Conservation (phyloP, 331 rosid genomes). For the Ulmus americana region DNA sequence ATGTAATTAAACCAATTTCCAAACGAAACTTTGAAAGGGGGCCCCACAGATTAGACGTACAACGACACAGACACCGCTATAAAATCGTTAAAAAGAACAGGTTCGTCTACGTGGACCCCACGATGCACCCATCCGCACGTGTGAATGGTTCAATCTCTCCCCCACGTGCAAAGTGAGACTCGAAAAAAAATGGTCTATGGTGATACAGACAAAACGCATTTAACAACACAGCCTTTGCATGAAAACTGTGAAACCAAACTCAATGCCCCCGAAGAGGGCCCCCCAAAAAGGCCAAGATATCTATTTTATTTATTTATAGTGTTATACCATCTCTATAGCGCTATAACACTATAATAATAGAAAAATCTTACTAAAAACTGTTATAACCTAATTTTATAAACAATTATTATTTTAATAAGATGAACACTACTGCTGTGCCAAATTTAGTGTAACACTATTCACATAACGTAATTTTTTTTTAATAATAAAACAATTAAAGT, state of each 20-base stretch:
- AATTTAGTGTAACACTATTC: too few relatives aligned
- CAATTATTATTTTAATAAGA: too few relatives aligned
- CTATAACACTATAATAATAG: too few relatives aligned
- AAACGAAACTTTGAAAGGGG: background rate
- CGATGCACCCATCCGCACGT: constrained; percentile 28
- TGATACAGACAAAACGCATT: constrained; percentile 19
- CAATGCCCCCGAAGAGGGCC: background rate
- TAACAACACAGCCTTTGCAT: background rate
- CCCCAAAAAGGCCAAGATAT: background rate
- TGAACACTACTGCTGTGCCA: too few relatives aligned
- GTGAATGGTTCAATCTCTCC: constrained; percentile 12
- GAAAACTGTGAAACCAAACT: background rate
- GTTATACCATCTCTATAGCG: too few relatives aligned
- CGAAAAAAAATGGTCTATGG: constrained; percentile 17
- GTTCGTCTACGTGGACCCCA: constrained; percentile 27
- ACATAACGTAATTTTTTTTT: too few relatives aligned
- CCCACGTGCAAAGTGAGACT: background rate
- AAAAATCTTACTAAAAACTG: too few relatives aligned
- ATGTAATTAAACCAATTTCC: too few relatives aligned
- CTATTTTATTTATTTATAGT: background rate
- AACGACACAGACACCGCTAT: constrained; percentile 9
- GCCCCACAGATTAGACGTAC: background rate
- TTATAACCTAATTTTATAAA: too few relatives aligned
- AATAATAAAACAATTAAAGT: too few relatives aligned
- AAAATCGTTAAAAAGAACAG: background rate